Evolutionary conservation across 768 basidiomycete species (phyloP).

Genomic region (Tricholoma sp.): DNA sequence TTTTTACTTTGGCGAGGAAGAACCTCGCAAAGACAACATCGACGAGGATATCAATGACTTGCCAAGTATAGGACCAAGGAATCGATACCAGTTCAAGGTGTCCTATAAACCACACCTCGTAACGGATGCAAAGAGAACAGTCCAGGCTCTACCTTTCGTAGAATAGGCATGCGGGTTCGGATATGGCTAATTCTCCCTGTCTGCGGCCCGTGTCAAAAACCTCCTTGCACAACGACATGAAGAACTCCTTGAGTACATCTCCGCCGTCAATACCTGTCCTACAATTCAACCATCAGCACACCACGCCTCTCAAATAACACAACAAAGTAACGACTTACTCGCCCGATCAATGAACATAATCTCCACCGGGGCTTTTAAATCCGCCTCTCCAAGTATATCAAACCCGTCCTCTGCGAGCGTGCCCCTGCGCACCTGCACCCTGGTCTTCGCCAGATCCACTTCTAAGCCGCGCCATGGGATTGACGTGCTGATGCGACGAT

Average conservation of each 20-base stretch:
- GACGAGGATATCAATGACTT: conserved; percentile 94
- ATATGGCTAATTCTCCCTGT: conserved; percentile 92
- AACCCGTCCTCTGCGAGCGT: conserved; percentile 90
- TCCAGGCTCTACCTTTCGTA: conserved; percentile 74
- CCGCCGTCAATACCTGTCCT: conserved; percentile 95
- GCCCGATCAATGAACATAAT: conserved; percentile 89
- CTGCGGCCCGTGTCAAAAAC: conserved; percentile 94
- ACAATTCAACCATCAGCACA: background rate
- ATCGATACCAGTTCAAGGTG: conserved; percentile 87
- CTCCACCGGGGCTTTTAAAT: conserved; percentile 76
- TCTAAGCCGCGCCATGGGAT: conserved; percentile 9
- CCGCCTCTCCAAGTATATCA: conserved; percentile 68
- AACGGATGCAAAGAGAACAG: background rate
- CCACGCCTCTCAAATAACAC: background rate
- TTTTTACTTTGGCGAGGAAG: conserved; percentile 78
- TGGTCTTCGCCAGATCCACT: conserved; percentile 26
- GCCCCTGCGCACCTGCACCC: conserved; percentile 61
- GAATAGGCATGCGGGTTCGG: conserved; percentile 93
- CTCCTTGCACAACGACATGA: conserved; percentile 89
- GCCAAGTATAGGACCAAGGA: conserved; percentile 89
- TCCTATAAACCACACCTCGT: conserved; percentile 33
- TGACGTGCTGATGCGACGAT: background rate
- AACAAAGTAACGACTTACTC: conserved; percentile 45
- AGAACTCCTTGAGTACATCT: conserved; percentile 96
- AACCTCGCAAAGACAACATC: conserved; percentile 95